Evolutionary conservation across 306 rosid genomes (phyloP), one percentile per base, ranked within the genome.

Genomic region (Sophora flavescens): DNA sequence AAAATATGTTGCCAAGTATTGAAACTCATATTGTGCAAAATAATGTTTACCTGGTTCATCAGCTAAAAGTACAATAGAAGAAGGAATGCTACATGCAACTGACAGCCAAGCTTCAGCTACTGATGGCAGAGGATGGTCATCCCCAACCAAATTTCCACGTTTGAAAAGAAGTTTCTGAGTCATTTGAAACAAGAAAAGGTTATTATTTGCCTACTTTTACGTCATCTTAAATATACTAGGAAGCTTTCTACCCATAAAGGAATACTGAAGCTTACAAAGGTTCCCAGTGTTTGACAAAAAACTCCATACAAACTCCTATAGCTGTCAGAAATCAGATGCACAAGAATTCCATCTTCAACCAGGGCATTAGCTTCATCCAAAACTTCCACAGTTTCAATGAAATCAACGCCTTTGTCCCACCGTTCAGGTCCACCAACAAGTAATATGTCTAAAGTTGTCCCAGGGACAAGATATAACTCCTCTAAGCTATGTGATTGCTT

Each of bases 81-180:
- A 67, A 70, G 98, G 98, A 81, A 89, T 33, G 86, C 84, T 76
- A 80, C 98, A 89, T 2, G 8, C 47, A 84, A 90, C 83, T 74
- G 88, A 85, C 63, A 87, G 41, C 63, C 76, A 73, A 84, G 83
- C 87, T 65, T 83, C 86, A 52, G 86, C 91, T 41, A 94, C 80
- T 41, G 87, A 80, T 69, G 97, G 96, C 82, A 82, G 77, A 81
- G 95, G 93, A 87, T 94, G 97, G 79, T 84, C 97, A 81, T 90
- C 95, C 78, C 93, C 96, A 67, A 85, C 91, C 89, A 86, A 84
- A 88, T 94, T 94, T 68, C 98, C 98, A 42, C 90, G 96, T 78
- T 74, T 81, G 74, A 94, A 94, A 75, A 18, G 58, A 80, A 94
- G 83, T 86, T 78, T 86, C 98, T 93, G 91, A 65, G 70, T 77